Evolutionary conservation across 306 rosid species (phyloP).

Genomic region (Trifolium repens): DNA sequence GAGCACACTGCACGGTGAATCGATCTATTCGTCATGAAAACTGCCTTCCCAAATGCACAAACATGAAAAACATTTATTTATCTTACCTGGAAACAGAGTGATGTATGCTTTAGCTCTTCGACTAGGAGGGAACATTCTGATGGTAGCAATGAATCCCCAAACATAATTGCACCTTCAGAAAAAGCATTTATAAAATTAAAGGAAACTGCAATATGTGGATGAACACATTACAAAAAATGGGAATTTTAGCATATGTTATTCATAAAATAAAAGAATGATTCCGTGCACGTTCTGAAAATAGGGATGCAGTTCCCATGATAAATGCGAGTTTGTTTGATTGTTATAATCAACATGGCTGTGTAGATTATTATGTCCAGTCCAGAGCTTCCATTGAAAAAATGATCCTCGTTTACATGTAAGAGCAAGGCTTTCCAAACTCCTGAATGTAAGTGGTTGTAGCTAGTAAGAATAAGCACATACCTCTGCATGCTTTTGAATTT

Average conservation of each 20-base stretch:
- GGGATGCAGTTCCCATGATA: background rate
- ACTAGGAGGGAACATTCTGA: constrained; percentile 93
- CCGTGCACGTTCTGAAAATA: background rate
- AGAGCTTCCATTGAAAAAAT: constrained; percentile 18
- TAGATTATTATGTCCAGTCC: constrained; percentile 11
- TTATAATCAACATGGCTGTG: background rate
- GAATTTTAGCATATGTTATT: background rate
- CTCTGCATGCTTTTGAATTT: constrained; percentile 93
- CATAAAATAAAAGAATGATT: background rate
- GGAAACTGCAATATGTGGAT: constrained; percentile 21
- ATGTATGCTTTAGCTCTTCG: constrained; percentile 82
- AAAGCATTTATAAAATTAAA: constrained; percentile 27
- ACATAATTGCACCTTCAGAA: constrained; percentile 92
- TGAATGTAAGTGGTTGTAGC: constrained; percentile 6
- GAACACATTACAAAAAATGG: background rate
- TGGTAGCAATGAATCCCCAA: constrained; percentile 91
- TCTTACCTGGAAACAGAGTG: constrained; percentile 90
- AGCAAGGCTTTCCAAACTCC: constrained; percentile 19
- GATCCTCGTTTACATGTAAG: constrained; percentile 15
- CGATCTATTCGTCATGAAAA: constrained; percentile 29
- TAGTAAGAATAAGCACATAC: constrained; percentile 48
- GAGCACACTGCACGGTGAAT: constrained; percentile 76
- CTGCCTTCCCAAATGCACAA: constrained; percentile 5
- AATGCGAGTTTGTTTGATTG: constrained; percentile 1
- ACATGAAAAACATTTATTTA: constrained; percentile 4